Evolutionary conservation across 106 monocot genomes (phyloP), one percentile per base, ranked within the genome.

Genomic region (Apostasia ramifera): DNA sequence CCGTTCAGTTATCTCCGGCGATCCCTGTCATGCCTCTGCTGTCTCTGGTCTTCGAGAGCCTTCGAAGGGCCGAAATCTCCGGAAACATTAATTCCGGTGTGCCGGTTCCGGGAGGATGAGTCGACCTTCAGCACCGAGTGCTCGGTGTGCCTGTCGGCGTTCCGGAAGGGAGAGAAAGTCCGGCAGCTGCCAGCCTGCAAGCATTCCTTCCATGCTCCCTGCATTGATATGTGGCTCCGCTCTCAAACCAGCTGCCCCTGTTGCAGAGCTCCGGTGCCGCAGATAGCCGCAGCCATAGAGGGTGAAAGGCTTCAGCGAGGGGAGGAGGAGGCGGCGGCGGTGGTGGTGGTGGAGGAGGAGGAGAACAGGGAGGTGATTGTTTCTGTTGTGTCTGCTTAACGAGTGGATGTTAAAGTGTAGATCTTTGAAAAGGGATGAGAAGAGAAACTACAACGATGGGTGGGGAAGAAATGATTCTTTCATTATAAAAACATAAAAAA

Each of bases 101-200:
- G 62, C 12, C 42, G 62, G 45, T 63, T 44, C 44, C 10, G 42
- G 62, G 62, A 63, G 42, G 44, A 63, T 3, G 38, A 63, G 42
- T 63, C 62, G 10, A 26, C 26, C 26, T 63, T 63, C 62, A 63
- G 62, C 39, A 63, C 44, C 4, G 74, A 75, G 26, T 75, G 74
- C 14, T 75, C 74, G 8, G 67, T 75, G 49, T 75, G 67, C 58
- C 59, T 75, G 49, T 55, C 55, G 51, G 58, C 55, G 42, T 75
- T 75, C 46, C 39, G 51, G 8, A 59, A 75, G 2, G 59, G 74
- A 9, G 74, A 75, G 42, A 67, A 75, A 40, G 67, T 75, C 8
- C 67, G 67, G 49, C 67, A 59, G 59, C 42, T 67, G 74, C 74
- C 74, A 0, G 42, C 57, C 48, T 75, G 74, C 67, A 59, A 56